These are phyloP conservation scores for Botryotinia globosa DNA, from an alignment of 2,329 filamentous ascomycete genomes.

Conservation along the genomic window DNA sequence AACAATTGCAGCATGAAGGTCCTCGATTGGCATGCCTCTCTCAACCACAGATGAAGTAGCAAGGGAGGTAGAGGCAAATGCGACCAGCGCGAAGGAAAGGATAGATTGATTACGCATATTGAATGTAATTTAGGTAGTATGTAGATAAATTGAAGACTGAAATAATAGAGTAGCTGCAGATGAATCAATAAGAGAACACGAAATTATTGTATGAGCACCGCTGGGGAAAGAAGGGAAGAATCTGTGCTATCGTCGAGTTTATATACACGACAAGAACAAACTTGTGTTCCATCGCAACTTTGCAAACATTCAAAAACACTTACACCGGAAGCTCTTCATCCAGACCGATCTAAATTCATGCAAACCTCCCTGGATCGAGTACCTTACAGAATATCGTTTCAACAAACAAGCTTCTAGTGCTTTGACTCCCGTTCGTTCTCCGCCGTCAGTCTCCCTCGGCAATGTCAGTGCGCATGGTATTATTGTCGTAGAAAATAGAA, in stretches of 20 bases:
- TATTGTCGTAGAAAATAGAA: neutral
- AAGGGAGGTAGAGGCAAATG: constrained; percentile 15
- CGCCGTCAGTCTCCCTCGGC: neutral
- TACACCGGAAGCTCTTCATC: neutral
- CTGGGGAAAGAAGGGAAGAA: neutral
- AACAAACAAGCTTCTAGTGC: constrained; percentile 8
- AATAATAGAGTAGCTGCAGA: neutral
- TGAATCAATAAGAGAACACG: neutral
- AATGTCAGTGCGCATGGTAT: constrained; percentile 7
- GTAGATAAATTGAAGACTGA: neutral
- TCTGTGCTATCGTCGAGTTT: neutral
- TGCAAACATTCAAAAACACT: neutral
- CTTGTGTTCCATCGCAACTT: constrained; percentile 4
- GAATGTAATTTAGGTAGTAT: neutral
- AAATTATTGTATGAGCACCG: constrained; percentile 2
- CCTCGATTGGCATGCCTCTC: constrained; percentile 9
- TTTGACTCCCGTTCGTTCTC: neutral
- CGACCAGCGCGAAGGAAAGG: constrained; percentile 19
- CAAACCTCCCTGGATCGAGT: neutral
- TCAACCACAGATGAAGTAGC: neutral
- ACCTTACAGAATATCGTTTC: neutral
- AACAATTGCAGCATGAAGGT: constrained; percentile 13
- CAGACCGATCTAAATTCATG: neutral
- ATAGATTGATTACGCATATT: constrained; percentile 18
- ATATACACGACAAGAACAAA: constrained; percentile 6